Percentiles rank a stretch among this genome's conserved stretches.
phyloP scores from a whole-genome alignment of 805 yeast species.

The Peterozyma toletana region DNA sequence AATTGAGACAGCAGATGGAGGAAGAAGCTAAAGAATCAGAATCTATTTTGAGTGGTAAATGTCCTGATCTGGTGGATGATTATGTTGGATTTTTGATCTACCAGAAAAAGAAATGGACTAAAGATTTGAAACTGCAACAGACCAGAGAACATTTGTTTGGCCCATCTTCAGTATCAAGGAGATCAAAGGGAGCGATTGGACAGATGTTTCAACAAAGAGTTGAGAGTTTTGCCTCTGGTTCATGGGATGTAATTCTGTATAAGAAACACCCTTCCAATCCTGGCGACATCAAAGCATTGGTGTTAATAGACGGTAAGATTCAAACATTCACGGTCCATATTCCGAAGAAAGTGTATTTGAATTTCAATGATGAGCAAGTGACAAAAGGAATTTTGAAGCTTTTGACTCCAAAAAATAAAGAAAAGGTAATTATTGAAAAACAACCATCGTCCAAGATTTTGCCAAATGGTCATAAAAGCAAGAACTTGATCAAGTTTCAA shows the following conservation, averaged over 20 bases:
- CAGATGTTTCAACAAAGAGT: constrained; percentile 71
- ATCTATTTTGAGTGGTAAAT: constrained; percentile 39
- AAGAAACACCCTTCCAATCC: constrained; percentile 44
- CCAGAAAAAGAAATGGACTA: constrained; percentile 84
- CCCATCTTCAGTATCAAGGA: constrained; percentile 30
- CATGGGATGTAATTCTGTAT: constrained; percentile 84
- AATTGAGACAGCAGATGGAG: constrained; percentile 18
- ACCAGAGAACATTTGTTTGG: constrained; percentile 82
- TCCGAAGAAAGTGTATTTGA: constrained; percentile 67
- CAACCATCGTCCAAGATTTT: constrained; percentile 33
- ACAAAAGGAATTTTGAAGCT: constrained; percentile 20
- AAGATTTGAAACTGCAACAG: constrained; percentile 63
- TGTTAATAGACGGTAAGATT: constrained; percentile 59
- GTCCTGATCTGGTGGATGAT: constrained; percentile 64
- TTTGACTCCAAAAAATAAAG: constrained; percentile 27
- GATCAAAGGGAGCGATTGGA: constrained; percentile 52
- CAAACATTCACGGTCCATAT: constrained; percentile 69
- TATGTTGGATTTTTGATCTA: constrained; percentile 63
- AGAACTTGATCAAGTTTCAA: constrained; percentile 49
- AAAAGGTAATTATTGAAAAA: constrained; percentile 28
- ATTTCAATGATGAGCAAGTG: constrained; percentile 43
- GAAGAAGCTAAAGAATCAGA: constrained; percentile 24
- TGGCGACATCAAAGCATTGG: constrained; percentile 75
- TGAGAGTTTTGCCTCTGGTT: constrained; percentile 64
- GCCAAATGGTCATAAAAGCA: constrained; percentile 60